These are phyloP conservation scores for Paramecium caudatum DNA, from an alignment of 73 alveolate species.

Conservation along the genomic window DNA sequence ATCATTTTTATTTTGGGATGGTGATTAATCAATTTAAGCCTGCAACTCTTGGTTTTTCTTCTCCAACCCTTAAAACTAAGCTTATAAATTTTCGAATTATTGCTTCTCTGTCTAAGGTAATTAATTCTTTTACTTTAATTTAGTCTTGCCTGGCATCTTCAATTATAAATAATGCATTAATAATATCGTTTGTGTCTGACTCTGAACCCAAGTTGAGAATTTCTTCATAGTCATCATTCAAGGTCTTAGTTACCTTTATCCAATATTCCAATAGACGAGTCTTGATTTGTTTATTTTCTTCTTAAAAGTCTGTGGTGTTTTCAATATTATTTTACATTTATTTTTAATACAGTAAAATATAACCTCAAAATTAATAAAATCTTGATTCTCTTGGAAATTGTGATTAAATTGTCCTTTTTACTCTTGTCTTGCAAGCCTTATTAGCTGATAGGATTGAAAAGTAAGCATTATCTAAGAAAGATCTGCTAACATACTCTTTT, in stretches of 20 bases:
- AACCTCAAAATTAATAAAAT: constrained; percentile 24
- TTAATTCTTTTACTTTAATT: background rate
- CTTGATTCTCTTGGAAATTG: constrained; percentile 49
- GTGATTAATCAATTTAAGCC: background rate
- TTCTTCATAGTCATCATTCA: constrained; percentile 59
- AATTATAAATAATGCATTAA: constrained; percentile 49
- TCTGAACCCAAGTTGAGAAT: constrained; percentile 26
- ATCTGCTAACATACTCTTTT: constrained; percentile 46
- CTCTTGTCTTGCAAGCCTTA: background rate
- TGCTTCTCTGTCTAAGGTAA: constrained; percentile 15
- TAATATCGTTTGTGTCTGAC: constrained; percentile 18
- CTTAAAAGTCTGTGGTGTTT: background rate
- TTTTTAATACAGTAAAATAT: background rate
- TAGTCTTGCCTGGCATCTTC: constrained; percentile 63
- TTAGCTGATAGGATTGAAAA: constrained; percentile 26
- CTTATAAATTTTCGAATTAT: background rate
- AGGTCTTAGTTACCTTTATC: constrained; percentile 12
- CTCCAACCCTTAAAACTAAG: no score
- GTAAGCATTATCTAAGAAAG: constrained; percentile 40
- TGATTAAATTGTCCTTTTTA: background rate
- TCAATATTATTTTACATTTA: background rate
- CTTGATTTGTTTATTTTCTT: constrained; percentile 20
- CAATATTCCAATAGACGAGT: constrained; percentile 42
- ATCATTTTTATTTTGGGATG: background rate
- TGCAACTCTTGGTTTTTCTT: background rate